Base-by-base conservation (phyloP, 371 early-diverging fungal genomes). In the Phascolomyces articulosus region DNA sequence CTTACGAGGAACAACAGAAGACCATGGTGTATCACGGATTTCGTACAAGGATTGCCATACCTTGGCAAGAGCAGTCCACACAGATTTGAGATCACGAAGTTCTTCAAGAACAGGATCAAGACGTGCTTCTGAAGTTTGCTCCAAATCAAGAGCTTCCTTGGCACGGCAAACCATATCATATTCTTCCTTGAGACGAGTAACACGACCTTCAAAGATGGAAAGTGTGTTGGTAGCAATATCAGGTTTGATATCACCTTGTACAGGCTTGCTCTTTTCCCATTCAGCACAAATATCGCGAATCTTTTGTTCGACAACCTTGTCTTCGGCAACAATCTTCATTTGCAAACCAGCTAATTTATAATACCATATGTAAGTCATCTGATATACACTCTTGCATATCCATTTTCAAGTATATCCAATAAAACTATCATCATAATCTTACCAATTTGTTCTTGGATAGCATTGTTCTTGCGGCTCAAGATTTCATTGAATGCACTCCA, bases 401-500 rank as follows among this genome's bases (percentile, higher is more conserved):
- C 29, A 28, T 21, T 15, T 23, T n/a, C n/a, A n/a, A n/a, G n/a
- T n/a, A n/a, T n/a, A n/a, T n/a, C n/a, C n/a, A n/a, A n/a, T n/a
- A n/a, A n/a, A n/a, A n/a, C n/a, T n/a, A n/a, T n/a, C n/a, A n/a
- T n/a, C n/a, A n/a, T n/a, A n/a, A n/a, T n/a, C n/a, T 21, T 20
- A 87, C 88, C 87, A 69, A 96, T 87, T 72, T 97, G 98, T 57
- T 96, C 94, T 72, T 96, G 94, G 66, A 98, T 96, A 29, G 91
- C 88, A 61, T 88, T 88, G 74, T 93, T 92, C 90, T 98, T 98
- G 77, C 94, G 87, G 49, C 83, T 84, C 56, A 97, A 69, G 58
- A 98, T 96, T 78, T 97, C 96, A 69, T 92, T 94, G 64, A 98
- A 96, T 2, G 97, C 94, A 67, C 93, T 92, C 97, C 98, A 98